Evolutionary conservation across 495 filamentous ascomycete species (phyloP).

Genomic region (Saxispiralis lemnorum): DNA sequence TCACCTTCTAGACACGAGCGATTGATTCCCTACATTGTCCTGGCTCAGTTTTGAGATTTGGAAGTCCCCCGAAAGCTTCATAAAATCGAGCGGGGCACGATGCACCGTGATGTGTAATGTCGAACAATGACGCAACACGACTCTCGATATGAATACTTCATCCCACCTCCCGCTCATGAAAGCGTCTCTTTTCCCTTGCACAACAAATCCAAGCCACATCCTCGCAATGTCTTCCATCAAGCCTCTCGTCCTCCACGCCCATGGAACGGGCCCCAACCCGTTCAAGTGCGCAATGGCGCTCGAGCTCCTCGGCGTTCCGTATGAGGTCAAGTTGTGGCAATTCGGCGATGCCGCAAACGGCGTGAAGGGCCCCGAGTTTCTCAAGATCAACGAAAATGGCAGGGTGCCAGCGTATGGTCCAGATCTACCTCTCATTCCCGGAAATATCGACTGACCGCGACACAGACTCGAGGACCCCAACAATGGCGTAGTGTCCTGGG

Average conservation of each 20-base stretch:
- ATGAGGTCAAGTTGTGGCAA: slow-evolving; percentile 18
- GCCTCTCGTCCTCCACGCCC: slow-evolving; percentile 25
- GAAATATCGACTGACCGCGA: neutral
- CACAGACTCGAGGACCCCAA: slow-evolving; percentile 22
- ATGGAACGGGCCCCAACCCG: slow-evolving; percentile 28
- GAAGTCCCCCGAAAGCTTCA: too few relatives aligned
- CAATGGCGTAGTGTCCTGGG: slow-evolving; percentile 30
- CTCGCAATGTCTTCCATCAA: slow-evolving; percentile 10
- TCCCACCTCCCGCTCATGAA: too few relatives aligned
- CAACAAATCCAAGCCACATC: too few relatives aligned
- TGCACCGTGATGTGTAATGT: too few relatives aligned
- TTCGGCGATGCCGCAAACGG: slow-evolving; percentile 18
- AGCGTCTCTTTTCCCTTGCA: too few relatives aligned
- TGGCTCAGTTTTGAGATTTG: too few relatives aligned
- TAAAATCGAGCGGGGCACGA: too few relatives aligned
- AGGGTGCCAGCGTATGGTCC: slow-evolving; percentile 8
- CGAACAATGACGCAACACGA: too few relatives aligned
- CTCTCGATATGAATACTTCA: too few relatives aligned
- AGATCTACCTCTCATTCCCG: neutral
- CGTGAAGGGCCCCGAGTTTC: slow-evolving; percentile 17
- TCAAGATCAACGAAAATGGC: slow-evolving; percentile 19
- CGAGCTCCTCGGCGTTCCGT: slow-evolving; percentile 16
- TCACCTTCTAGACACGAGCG: too few relatives aligned
- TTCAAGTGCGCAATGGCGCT: slow-evolving; percentile 22
- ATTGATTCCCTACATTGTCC: too few relatives aligned